A percentile compares a stretch with the other conserved stretches of the same genome.
These are phyloP conservation scores for Tolypocladium endophyticum DNA, from an alignment of 2,329 filamentous ascomycete genomes.

Conservation along the genomic window DNA sequence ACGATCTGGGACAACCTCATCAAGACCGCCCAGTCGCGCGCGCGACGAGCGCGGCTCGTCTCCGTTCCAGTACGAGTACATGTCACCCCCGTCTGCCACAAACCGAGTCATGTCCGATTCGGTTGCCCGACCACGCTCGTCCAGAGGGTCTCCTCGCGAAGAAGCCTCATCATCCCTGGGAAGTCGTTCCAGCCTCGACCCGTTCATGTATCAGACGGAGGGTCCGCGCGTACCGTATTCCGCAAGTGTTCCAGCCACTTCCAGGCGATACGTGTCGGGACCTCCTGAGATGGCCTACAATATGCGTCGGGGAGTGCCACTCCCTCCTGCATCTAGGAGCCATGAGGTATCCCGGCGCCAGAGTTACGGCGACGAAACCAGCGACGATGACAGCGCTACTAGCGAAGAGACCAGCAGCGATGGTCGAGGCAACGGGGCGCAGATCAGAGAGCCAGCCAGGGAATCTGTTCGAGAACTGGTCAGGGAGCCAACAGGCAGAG, in stretches of 20 bases:
- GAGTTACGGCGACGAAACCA: slow-evolving; percentile 21
- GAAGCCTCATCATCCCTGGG: slow-evolving; percentile 18
- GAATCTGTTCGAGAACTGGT: background rate
- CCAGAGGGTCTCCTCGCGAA: slow-evolving; percentile 18
- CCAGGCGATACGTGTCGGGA: slow-evolving; percentile 27
- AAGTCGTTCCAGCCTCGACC: slow-evolving; percentile 24
- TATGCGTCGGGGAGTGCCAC: slow-evolving; percentile 12
- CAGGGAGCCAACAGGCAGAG: slow-evolving; percentile 15
- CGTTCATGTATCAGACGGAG: slow-evolving; percentile 42
- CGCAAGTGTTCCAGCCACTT: slow-evolving; percentile 18
- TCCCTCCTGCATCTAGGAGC: slow-evolving; percentile 21
- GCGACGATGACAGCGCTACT: slow-evolving; percentile 22
- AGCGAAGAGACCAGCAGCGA: slow-evolving; percentile 27
- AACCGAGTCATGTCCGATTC: slow-evolving; percentile 36
- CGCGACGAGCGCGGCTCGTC: slow-evolving; percentile 26
- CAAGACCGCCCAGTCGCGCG: slow-evolving; percentile 22
- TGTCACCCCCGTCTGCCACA: slow-evolving; percentile 19
- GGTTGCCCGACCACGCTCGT: slow-evolving; percentile 19
- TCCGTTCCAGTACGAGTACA: slow-evolving; percentile 35
- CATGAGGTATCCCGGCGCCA: slow-evolving; percentile 16
- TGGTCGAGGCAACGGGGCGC: slow-evolving; percentile 23
- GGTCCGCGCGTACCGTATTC: slow-evolving; percentile 28
- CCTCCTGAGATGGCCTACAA: slow-evolving; percentile 16
- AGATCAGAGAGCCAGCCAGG: slow-evolving; percentile 13
- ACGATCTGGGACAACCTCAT: slow-evolving; percentile 30